These are phyloP conservation scores for Trametes hirsuta DNA, from an alignment of 1,284 basidiomycete genomes.

Conservation along the genomic window DNA sequence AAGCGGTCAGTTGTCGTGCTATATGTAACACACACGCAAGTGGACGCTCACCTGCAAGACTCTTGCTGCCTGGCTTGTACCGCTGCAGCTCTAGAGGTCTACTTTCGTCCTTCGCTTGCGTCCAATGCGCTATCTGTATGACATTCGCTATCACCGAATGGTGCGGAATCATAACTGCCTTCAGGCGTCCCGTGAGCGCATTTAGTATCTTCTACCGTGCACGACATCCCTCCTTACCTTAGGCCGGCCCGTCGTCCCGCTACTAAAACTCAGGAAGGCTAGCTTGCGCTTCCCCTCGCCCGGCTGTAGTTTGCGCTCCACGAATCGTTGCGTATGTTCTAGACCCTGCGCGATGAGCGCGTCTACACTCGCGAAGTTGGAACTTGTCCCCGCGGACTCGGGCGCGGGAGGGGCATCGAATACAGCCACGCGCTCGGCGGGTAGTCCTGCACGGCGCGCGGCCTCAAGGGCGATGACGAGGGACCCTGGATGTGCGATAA, in stretches of 20 bases:
- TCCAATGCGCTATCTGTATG: slow-evolving; percentile 60
- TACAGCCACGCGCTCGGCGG: slow-evolving; percentile 55
- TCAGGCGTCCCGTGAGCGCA: background rate
- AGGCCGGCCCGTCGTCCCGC: slow-evolving; percentile 80
- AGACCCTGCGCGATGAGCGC: slow-evolving; percentile 56
- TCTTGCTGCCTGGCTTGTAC: slow-evolving; percentile 59
- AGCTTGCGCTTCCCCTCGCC: slow-evolving; percentile 69
- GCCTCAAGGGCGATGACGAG: slow-evolving; percentile 53
- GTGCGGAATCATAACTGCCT: slow-evolving; percentile 77
- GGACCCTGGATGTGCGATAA: slow-evolving; percentile 59
- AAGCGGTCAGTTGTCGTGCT: background rate
- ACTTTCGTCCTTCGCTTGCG: slow-evolving; percentile 47
- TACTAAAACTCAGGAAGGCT: slow-evolving; percentile 78
- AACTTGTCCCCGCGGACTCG: background rate
- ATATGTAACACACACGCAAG: background rate
- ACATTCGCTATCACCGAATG: slow-evolving; percentile 69
- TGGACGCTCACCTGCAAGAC: slow-evolving; percentile 46
- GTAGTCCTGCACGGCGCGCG: slow-evolving; percentile 49
- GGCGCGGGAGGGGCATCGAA: slow-evolving; percentile 40
- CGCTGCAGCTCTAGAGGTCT: slow-evolving; percentile 36
- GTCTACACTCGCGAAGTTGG: slow-evolving; percentile 45
- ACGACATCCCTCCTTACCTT: slow-evolving; percentile 51
- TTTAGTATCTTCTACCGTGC: background rate
- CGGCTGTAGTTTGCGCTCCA: slow-evolving; percentile 50
- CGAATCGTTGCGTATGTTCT: slow-evolving; percentile 43